Evolutionary conservation across 257 asterid genomes (phyloP), one percentile per base, ranked within the genome.

Genomic region (Pogostemon cablin): DNA sequence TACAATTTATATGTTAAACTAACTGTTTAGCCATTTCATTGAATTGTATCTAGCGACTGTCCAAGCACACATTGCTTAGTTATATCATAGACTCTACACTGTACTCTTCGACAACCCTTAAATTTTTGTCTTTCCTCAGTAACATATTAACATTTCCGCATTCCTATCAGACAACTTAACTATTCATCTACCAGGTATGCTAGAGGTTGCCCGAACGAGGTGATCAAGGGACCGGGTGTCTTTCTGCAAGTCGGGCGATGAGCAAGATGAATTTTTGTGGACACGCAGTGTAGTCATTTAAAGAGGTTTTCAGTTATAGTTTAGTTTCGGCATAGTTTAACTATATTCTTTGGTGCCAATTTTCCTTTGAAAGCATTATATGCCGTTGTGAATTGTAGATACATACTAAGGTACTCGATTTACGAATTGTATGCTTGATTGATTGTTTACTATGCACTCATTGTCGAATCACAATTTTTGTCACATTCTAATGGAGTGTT

Each of bases 311-410:
- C 37, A 15, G 3, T 56, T 72, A 44, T 57, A 74, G 82, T 67
- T 48, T 74, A 77, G 81, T 52, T 62, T 76, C 73, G 67, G 72
- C 75, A 65, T 71, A 50, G 71, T 66, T 75, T 42, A 3, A 41
- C 62, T 50, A 44, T 50, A 67, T 72, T 82, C 67, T 58, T 76
- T 67, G 65, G 72, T 38, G 72, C 67, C 65, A 61, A 39, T 78
- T 69, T 63, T 58, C 40, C 10, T 55, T 54, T 41, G n/a, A 5
- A 64, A 66, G 37, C 52, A 42, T 62, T 38, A 20, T 64, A 32
- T 15, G 63, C 68, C 69, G 34, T 58, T 50, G 76, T 65, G 75
- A 77, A 65, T n/a, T 78, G 74, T 72, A 81, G 80, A 81, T 73
- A 48, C 73, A 66, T 62, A 64, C 72, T 20, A 35, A 66, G 73